A percentile compares a stretch with the other conserved stretches of the same genome.
phyloP scores from a whole-genome alignment of 331 rosid species.

The Malus hybrid region DNA sequence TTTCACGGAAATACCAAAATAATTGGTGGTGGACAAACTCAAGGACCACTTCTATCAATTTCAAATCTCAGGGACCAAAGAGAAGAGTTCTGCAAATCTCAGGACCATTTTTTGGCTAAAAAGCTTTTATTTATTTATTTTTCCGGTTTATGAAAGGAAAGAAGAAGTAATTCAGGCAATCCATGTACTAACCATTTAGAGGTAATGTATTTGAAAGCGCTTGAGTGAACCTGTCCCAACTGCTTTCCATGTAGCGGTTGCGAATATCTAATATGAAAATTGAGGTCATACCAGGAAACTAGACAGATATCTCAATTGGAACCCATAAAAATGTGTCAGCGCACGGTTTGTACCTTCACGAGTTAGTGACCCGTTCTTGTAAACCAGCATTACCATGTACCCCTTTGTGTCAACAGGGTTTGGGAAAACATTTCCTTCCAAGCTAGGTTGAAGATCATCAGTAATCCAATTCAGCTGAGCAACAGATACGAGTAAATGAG shows the following conservation, averaged over 20 bases:
- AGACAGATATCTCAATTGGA: not conserved
- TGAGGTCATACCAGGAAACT: constrained; percentile 5
- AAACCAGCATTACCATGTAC: constrained; percentile 91
- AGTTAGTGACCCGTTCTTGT: constrained; percentile 94
- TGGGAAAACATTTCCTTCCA: constrained; percentile 94
- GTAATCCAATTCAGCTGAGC: constrained; percentile 81
- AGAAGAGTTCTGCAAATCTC: too few relatives aligned
- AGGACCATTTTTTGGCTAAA: too few relatives aligned
- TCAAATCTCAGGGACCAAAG: too few relatives aligned
- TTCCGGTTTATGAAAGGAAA: not conserved
- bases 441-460: constrained; percentile 68
- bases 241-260: constrained; percentile 53
- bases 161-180: not conserved
- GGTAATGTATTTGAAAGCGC: constrained; percentile 66
- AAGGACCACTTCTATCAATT: too few relatives aligned
- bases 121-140: too few relatives aligned
- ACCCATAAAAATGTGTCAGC: not conserved
- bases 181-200: constrained; percentile 50
- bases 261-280: constrained; percentile 55
- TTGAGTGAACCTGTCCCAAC: constrained; percentile 76
- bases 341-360: constrained; percentile 67
- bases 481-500: constrained; percentile 12
- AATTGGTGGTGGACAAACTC: too few relatives aligned
- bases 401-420: constrained; percentile 77
- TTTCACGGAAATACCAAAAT: too few relatives aligned